Percentiles rank a stretch among this genome's conserved stretches.
phyloP scores from a whole-genome alignment of 495 filamentous ascomycete species.

The Annulohypoxylon moriforme region DNA sequence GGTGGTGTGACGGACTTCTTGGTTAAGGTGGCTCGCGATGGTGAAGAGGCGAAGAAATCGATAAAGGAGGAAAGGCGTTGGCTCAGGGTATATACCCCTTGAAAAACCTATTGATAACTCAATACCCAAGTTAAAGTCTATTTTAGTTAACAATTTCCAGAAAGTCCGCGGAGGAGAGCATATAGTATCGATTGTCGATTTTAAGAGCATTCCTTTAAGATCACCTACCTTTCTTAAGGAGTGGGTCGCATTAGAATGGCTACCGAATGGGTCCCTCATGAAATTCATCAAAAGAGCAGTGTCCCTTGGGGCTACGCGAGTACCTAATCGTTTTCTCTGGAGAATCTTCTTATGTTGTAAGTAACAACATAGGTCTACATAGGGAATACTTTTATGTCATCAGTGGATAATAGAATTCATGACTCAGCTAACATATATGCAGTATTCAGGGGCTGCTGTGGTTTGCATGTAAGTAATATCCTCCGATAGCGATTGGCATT shows the following conservation, averaged over 20 bases:
- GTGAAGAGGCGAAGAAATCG: background rate
- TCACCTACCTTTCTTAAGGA: background rate
- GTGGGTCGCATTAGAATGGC: constrained; percentile 12
- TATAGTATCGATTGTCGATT: constrained; percentile 4
- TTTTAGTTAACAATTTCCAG: too few relatives aligned
- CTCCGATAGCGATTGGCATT: too few relatives aligned
- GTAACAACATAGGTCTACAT: background rate
- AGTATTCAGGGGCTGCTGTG: constrained; percentile 21
- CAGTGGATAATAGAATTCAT: too few relatives aligned
- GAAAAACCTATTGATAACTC: too few relatives aligned
- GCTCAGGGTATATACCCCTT: background rate
- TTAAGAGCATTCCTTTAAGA: constrained; percentile 2
- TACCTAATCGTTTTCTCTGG: constrained; percentile 31
- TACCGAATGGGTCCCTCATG: background rate
- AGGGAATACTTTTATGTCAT: background rate
- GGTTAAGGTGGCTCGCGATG: background rate
- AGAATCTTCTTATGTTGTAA: constrained; percentile 29
- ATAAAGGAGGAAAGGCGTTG: background rate
- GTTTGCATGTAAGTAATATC: constrained; percentile 19
- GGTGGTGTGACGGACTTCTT: background rate
- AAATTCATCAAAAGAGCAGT: background rate
- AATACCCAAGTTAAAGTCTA: too few relatives aligned
- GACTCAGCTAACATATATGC: constrained; percentile 10
- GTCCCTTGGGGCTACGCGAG: background rate
- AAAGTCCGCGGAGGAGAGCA: constrained; percentile 27